Base-by-base conservation (phyloP, 1,139 yeast species). In the Protomyces inouyei region DNA sequence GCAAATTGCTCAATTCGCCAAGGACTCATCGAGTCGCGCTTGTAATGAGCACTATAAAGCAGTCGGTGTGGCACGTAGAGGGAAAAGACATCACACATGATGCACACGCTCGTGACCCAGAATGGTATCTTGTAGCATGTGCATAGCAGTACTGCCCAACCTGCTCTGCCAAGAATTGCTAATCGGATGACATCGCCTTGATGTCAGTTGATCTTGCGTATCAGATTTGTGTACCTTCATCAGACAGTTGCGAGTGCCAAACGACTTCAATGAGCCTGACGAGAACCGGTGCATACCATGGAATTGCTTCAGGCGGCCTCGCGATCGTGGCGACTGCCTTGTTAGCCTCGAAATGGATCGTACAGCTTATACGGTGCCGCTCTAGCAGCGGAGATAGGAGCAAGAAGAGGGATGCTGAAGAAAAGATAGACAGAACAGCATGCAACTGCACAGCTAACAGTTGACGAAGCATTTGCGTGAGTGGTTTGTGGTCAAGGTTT, bases 91-190 rank as follows among this genome's bases (percentile, higher is more conserved):
- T 53, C 54, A 12, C 52, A 32, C 36, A 23, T 38, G 16, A 37
- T 12, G 10, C 55, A 55, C 35, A n/a, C 12, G 3, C 8, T 21
- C 38, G 51, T 35, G 18, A 18, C 28, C 6, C 43, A 23, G 35
- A 23, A 5, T 14, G 51, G 52, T 9, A 12, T 25, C 21, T 46
- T 16, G 5, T 32, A 25, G n/a, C 12, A 36, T 40, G 48, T n/a
- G 21, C 40, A 18, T 38, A 51, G 48, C 8, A 57, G 36, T 6
- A 55, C 48, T 3, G 25, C 55, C 61, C 61, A 57, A 32, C 38
- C 52, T 14, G 61, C 51, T 23, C 55, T 57, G 25, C 61, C n/a
- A 12, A 55, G 37, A 23, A 57, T n/a, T 28, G 37, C 38, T 9
- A 38, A 14, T 16, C 43, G 43, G 2, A 38, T 2, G 16, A 10